Base-by-base conservation (phyloP, 2,329 filamentous ascomycete species). In the Hypoxylon sp. region DNA sequence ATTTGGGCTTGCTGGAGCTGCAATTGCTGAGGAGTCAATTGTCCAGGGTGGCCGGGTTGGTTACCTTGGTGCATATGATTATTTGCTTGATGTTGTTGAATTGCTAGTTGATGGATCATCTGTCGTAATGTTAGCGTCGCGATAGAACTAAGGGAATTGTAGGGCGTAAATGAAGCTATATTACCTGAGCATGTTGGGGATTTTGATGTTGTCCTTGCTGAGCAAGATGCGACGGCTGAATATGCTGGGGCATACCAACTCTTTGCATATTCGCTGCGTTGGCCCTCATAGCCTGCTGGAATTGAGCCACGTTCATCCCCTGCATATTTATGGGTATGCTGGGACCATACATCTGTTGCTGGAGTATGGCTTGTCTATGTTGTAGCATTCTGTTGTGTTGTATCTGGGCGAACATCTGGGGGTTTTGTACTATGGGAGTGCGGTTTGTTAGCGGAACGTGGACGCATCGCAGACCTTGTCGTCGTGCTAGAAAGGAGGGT, bases 161-260 rank as follows among this genome's bases (percentile, higher is more conserved):
- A 17, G 50, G 2, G n/a, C 22, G 14, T 39, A 50, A 26, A 14
- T 17, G 31, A n/a, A 10, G 39, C 9, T 10, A 19, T 26, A 61
- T 64, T 74, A 77, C 76, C 62, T 78, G 76, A 13, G 72, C 69
- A 31, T 76, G 74, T 53, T 77, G 76, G 17, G 73, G 70, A 35
- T 67, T 73, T 46, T 72, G 75, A 57, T 78, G 77, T 46, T 76
- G 75, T 22, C 65, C 73, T n/a, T 76, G 76, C 57, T 77, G 76
- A 26, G 70, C 70, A 46, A 78, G 75, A 66, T 82, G 77, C 51
- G 78, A 77, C 55, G 79, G 80, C 54, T 82, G 82, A 33, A 86
- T 76, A 74, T 84, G 82, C 52, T 80, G 80, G 22, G 82, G 81
- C 39, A 84, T 75, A 70, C 79, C 79, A n/a, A 82, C 78, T 59